Evolutionary conservation across 2,329 filamentous ascomycete species (phyloP).

Genomic region (Aspergillus candidus): DNA sequence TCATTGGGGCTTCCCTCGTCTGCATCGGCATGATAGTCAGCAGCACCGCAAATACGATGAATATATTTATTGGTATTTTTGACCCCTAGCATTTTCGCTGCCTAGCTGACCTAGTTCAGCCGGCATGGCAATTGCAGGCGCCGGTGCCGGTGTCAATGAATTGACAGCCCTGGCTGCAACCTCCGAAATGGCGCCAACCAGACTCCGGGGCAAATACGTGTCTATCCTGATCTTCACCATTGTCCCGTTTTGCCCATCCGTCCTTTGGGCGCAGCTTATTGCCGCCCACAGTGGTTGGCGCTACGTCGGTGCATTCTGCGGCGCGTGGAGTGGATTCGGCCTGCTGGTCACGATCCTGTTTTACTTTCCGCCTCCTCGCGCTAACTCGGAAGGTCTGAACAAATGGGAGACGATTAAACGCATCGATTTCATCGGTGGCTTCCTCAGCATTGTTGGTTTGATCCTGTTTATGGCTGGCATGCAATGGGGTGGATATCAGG

Average conservation of each 20-base stretch:
- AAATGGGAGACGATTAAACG: conserved; percentile 37
- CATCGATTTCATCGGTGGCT: conserved; percentile 48
- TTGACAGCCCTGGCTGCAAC: conserved; percentile 63
- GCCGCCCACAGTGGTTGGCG: conserved; percentile 41
- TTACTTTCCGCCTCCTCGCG: conserved; percentile 42
- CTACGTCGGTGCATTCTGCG: conserved; percentile 39
- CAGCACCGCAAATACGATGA: conserved; percentile 54
- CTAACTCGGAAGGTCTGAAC: conserved; percentile 36
- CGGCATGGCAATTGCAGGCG: conserved; percentile 55
- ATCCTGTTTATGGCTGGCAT: conserved; percentile 45
- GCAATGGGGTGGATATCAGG: conserved; percentile 48
- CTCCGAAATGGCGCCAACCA: conserved; percentile 60
- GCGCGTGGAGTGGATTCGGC: conserved; percentile 39
- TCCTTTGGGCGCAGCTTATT: conserved; percentile 56
- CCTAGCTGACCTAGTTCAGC: conserved; percentile 25
- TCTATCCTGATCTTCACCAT: conserved; percentile 56
- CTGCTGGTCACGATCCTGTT: conserved; percentile 39
- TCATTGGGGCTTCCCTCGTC: conserved; percentile 50
- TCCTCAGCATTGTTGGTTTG: conserved; percentile 44
- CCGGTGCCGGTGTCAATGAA: conserved; percentile 62
- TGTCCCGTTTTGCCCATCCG: conserved; percentile 56
- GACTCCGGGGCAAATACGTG: conserved; percentile 59
- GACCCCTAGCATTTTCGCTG: conserved; percentile 10
- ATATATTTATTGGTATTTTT: conserved; percentile 52
- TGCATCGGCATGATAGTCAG: conserved; percentile 56